Percentiles rank a stretch among this genome's conserved stretches.
phyloP scores from a whole-genome alignment of 305 asterid species.

The Caryopteris hybrid region DNA sequence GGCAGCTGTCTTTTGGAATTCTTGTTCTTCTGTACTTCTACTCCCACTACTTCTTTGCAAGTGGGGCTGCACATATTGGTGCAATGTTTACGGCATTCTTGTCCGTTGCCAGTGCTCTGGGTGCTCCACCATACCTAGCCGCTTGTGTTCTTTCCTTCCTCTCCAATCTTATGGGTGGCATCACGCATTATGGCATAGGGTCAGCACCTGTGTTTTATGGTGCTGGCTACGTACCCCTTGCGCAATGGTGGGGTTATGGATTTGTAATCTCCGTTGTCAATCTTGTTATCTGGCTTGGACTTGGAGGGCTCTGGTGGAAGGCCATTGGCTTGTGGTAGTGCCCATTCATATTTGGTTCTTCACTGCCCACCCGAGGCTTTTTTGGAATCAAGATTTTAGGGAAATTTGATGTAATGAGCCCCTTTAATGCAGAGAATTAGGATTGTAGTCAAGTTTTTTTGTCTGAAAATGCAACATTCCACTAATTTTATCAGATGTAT shows the following conservation, averaged over 20 bases:
- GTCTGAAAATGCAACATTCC: no score
- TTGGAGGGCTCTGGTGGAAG: constrained; percentile 98
- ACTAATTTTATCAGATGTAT: no score
- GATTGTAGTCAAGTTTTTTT: no score
- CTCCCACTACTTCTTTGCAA: constrained; percentile 95
- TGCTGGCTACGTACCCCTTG: constrained; percentile 95
- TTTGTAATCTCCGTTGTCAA: constrained; percentile 79
- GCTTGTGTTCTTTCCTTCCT: constrained; percentile 81
- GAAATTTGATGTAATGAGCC: no score
- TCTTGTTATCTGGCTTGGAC: constrained; percentile 84
- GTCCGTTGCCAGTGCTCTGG: constrained; percentile 89
- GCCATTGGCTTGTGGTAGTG: constrained; percentile 66
- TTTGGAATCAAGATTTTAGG: no score
- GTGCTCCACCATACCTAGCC: constrained; percentile 81
- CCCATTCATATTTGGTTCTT: no score
- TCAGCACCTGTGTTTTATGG: constrained; percentile 97
- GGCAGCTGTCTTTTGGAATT: constrained; percentile 95
- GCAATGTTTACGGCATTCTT: constrained; percentile 98
- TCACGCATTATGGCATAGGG: constrained; percentile 95
- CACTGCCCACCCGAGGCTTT: no score
- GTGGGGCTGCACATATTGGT: constrained; percentile 98
- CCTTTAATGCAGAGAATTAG: no score
- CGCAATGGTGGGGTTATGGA: constrained; percentile 99
- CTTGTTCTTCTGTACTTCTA: constrained; percentile 94
- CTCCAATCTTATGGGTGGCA: constrained; percentile 97